phyloP scores from a whole-genome alignment of 1,284 basidiomycete species.

The Cryptococcus sp. region DNA sequence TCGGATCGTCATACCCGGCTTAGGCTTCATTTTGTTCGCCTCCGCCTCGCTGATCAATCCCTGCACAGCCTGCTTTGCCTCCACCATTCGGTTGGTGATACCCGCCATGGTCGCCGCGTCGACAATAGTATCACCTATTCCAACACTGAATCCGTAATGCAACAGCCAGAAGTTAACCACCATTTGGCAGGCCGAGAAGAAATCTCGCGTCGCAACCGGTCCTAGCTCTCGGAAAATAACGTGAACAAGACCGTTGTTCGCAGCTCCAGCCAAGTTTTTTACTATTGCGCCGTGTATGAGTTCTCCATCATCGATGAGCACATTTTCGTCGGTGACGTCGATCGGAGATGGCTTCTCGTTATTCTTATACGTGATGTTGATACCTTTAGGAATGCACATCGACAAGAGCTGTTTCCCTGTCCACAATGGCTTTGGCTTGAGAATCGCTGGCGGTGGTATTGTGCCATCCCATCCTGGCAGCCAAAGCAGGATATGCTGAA shows the following conservation, averaged over 20 bases:
- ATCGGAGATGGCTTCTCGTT: conserved; percentile 77
- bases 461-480: conserved; percentile 95
- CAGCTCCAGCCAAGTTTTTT: conserved; percentile 96
- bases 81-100: conserved; percentile 80
- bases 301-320: conserved; percentile 96
- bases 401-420: conserved; percentile 96
- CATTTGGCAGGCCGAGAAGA: conserved; percentile 92
- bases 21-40: conserved; percentile 78
- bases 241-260: conserved; percentile 92
- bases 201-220: conserved; percentile 83
- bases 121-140: conserved; percentile 97
- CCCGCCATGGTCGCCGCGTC: conserved; percentile 82
- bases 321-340: conserved; percentile 87
- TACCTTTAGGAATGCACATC: conserved; percentile 90
- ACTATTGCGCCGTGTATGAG: conserved; percentile 93
- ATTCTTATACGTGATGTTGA: conserved; percentile 77
- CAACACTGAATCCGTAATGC: conserved; percentile 98
- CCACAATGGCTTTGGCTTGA: conserved; percentile 98
- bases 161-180: conserved; percentile 99
- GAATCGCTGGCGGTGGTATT: conserved; percentile 87
- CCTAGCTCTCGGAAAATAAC: conserved; percentile 98
- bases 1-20: conserved; percentile 97
- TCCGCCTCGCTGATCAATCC: conserved; percentile 74
- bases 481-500: conserved; percentile 98
- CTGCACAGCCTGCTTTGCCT: conserved; percentile 75